Evolutionary conservation across 352 stramenopile genomes (phyloP).

Genomic region (Pythium aphanidermatum): DNA sequence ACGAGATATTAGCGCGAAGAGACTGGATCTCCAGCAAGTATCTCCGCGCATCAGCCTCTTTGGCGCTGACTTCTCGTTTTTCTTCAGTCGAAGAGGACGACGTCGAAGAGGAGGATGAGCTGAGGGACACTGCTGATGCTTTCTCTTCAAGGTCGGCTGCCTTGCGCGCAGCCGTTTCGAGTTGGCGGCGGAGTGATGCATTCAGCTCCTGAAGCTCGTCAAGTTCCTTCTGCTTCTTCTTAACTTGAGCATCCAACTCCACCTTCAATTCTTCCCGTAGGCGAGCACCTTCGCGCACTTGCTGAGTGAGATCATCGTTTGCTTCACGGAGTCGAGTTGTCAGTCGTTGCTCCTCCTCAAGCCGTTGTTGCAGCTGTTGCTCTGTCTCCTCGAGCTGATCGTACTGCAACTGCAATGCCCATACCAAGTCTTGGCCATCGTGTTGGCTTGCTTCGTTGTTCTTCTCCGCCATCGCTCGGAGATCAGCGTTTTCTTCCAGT

Average conservation of each 20-base stretch:
- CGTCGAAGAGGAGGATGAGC: constrained; percentile 7
- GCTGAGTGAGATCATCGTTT: constrained; percentile 35
- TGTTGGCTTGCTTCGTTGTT: constrained; percentile 1
- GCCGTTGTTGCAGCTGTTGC: constrained; percentile 23
- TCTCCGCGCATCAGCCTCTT: constrained; percentile 9
- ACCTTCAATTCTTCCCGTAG: constrained; percentile 11
- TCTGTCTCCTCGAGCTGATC: constrained; percentile 51
- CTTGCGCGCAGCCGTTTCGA: constrained; percentile 44
- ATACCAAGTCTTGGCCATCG: constrained; percentile 30
- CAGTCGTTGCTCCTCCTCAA: constrained; percentile 40
- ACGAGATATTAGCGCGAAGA: constrained; percentile 40
- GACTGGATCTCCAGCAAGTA: constrained; percentile 48
- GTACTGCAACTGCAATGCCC: constrained; percentile 36
- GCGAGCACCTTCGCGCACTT: constrained; percentile 8
- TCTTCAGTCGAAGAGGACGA: constrained; percentile 5
- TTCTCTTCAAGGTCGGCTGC: constrained; percentile 37
- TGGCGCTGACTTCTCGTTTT: background rate
- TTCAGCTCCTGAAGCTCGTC: constrained; percentile 48
- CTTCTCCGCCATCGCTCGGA: constrained; percentile 5
- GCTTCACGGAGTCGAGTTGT: constrained; percentile 37
- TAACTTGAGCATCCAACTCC: constrained; percentile 24
- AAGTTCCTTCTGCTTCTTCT: constrained; percentile 48
- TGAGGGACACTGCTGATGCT: constrained; percentile 27
- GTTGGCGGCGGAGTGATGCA: constrained; percentile 36
- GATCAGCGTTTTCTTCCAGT: constrained; percentile 42